Conservation (phyloP, 192 early-diverging fungal species). For the Gaertneriomyces sp. region DNA sequence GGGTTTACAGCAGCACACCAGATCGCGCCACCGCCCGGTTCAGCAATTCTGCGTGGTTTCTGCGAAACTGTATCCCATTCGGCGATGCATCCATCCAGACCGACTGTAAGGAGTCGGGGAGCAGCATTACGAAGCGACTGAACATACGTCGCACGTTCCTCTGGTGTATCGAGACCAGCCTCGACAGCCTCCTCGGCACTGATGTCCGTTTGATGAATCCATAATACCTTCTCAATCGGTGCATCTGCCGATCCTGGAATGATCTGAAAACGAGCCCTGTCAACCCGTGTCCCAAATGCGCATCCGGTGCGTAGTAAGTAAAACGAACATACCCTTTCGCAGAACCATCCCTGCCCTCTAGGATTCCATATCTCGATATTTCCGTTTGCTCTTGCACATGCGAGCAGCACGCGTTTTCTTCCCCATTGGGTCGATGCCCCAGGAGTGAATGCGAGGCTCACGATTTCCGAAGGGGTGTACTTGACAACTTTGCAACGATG, state of each 20-base stretch:
- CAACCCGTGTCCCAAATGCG: background rate
- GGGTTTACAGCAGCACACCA: slow-evolving; percentile 86
- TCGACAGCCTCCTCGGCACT: slow-evolving; percentile 66
- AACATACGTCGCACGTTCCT: slow-evolving; percentile 47
- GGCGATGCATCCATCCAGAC: slow-evolving; percentile 76
- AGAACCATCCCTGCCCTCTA: slow-evolving; percentile 52
- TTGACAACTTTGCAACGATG: slow-evolving; percentile 72
- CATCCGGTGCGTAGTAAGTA: background rate
- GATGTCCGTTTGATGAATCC: slow-evolving; percentile 67
- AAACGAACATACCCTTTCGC: slow-evolving; percentile 67
- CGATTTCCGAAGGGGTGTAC: slow-evolving; percentile 79
- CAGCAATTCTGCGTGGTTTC: slow-evolving; percentile 51
- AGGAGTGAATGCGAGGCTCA: slow-evolving; percentile 77
- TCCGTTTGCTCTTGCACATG: slow-evolving; percentile 86
- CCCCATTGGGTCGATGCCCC: background rate
- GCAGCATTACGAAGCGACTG: slow-evolving; percentile 35
- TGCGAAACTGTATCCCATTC: slow-evolving; percentile 77
- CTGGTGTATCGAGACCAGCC: slow-evolving; percentile 53
- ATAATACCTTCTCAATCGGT: slow-evolving; percentile 76
- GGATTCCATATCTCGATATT: slow-evolving; percentile 93
- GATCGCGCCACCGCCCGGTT: slow-evolving; percentile 85
- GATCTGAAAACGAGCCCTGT: slow-evolving; percentile 43
- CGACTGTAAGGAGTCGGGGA: slow-evolving; percentile 82
- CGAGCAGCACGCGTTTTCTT: slow-evolving; percentile 40
- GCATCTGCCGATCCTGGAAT: slow-evolving; percentile 74